Percentiles rank a stretch among this genome's conserved stretches.
phyloP scores from a whole-genome alignment of 2,329 filamentous ascomycete genomes.

The Fulvia fulva region DNA sequence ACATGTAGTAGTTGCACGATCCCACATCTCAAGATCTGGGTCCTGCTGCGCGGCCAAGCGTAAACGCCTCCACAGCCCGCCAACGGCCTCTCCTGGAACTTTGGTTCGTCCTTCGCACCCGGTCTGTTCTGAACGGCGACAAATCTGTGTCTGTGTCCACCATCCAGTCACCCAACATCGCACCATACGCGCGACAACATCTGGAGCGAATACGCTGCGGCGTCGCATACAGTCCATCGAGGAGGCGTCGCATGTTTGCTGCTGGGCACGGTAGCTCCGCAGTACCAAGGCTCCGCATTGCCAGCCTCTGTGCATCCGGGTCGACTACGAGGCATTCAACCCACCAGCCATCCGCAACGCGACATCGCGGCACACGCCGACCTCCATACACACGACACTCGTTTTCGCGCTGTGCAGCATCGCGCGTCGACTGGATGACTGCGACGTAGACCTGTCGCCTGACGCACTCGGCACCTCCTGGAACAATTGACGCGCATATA shows the following conservation, averaged over 20 bases:
- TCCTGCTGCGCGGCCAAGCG: background rate
- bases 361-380: background rate
- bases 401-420: background rate
- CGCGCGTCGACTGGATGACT: conserved; percentile 6
- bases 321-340: no score
- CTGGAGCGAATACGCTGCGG: no score
- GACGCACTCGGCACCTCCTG: conserved; percentile 1
- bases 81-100: background rate
- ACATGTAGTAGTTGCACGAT: background rate
- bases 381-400: background rate
- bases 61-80: background rate
- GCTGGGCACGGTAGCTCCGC: background rate
- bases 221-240: background rate
- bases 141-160: no score
- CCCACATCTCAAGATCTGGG: background rate
- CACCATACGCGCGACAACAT: no score
- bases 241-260: background rate
- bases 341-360: background rate
- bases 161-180: no score
- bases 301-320: background rate
- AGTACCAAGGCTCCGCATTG: background rate
- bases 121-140: background rate
- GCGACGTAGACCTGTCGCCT: background rate
- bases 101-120: background rate
- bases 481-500: background rate